phyloP scores from a whole-genome alignment of 768 basidiomycete genomes.

The Polyporus arcularius region DNA sequence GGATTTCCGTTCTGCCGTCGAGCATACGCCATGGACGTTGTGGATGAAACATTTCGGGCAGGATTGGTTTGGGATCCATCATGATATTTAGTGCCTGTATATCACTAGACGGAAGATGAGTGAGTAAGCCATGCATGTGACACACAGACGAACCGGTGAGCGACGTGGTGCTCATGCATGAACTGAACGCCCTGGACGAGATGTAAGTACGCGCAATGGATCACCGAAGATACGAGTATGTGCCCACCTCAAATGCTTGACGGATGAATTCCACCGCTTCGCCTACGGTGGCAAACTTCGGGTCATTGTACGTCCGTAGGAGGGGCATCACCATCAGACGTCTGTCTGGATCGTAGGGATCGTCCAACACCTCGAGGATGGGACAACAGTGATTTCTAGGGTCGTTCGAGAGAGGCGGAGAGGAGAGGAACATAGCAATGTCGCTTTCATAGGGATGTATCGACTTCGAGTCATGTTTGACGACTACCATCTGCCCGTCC shows the following conservation, averaged over 20 bases:
- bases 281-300: neutral
- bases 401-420: constrained; percentile 6
- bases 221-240: no score
- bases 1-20: constrained; percentile 5
- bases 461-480: neutral
- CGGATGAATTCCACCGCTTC: neutral
- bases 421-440: constrained; percentile 2
- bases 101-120: no score
- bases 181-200: constrained; percentile 16
- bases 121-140: no score
- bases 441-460: constrained; percentile 7
- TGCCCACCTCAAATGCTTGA: neutral
- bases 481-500: neutral
- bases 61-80: constrained; percentile 10
- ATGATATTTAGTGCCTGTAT: constrained; percentile 1
- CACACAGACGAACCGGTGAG: constrained; percentile 8
- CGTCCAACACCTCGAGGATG: constrained; percentile 9
- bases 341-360: neutral
- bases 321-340: constrained; percentile 14
- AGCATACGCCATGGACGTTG: constrained; percentile 28
- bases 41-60: constrained; percentile 14
- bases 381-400: constrained; percentile 20
- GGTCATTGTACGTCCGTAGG: neutral
- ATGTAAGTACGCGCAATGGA: no score
- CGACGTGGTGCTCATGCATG: constrained; percentile 15